phyloP scores from a whole-genome alignment of 2,329 filamentous ascomycete species.

The Scedosporium minutisporum region DNA sequence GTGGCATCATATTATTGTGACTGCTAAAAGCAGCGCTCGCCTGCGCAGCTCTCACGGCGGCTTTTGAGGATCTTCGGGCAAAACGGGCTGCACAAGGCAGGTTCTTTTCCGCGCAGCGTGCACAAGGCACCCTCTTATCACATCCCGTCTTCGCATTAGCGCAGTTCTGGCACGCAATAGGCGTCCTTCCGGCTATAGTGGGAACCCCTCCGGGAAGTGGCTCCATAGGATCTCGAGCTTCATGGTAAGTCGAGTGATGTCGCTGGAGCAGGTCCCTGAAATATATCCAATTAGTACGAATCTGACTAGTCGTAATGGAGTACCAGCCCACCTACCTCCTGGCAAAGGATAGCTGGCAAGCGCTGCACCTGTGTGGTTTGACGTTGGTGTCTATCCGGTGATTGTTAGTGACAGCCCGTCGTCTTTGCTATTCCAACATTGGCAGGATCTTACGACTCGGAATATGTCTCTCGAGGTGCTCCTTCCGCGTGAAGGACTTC shows the following conservation, averaged over 20 bases:
- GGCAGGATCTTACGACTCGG: slow-evolving; percentile 33
- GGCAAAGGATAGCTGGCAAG: slow-evolving; percentile 40
- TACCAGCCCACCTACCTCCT: slow-evolving; percentile 27
- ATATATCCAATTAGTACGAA: background rate
- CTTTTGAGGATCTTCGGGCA: slow-evolving; percentile 40
- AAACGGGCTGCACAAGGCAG: slow-evolving; percentile 32
- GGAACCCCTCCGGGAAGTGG: slow-evolving; percentile 31
- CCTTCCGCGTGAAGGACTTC: slow-evolving; percentile 44
- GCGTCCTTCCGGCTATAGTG: slow-evolving; percentile 28
- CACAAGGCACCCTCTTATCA: slow-evolving; percentile 27
- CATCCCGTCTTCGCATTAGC: slow-evolving; percentile 29
- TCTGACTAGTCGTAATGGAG: too few species aligned
- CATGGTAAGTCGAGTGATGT: slow-evolving; percentile 42
- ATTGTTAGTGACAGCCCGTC: background rate
- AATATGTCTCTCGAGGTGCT: slow-evolving; percentile 46
- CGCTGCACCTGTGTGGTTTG: slow-evolving; percentile 40
- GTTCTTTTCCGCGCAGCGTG: slow-evolving; percentile 26
- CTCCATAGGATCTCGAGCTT: slow-evolving; percentile 36
- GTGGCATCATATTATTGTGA: slow-evolving; percentile 14
- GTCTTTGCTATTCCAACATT: too few species aligned
- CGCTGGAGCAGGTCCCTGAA: slow-evolving; percentile 39
- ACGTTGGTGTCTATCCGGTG: slow-evolving; percentile 39
- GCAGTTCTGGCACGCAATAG: slow-evolving; percentile 29
- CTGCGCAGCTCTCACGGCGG: slow-evolving; percentile 32
- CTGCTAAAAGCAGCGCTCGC: slow-evolving; percentile 22